Conservation (phyloP, 225 moss, liverwort and hornwort species). For the Pseudisothecium myosuroides region DNA sequence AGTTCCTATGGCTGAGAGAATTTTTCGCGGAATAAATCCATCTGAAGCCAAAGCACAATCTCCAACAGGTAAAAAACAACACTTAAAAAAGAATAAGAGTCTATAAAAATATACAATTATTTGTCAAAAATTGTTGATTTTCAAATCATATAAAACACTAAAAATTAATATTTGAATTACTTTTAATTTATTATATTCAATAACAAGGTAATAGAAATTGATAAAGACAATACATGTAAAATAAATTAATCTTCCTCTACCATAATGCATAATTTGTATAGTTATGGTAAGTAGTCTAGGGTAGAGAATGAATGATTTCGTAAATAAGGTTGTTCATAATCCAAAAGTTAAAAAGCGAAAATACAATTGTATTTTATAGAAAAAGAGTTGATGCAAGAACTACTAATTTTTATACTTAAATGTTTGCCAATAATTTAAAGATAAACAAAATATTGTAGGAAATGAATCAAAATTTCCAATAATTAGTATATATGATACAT, state of each 20-base stretch:
- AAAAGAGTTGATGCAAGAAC: background rate
- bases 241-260: background rate
- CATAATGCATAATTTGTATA: no score
- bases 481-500: constrained; percentile 62
- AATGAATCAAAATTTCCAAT: constrained; percentile 52
- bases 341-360: accelerated
- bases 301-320: background rate
- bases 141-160: no score
- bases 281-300: accelerated
- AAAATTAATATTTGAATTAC: background rate
- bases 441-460: background rate
- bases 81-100: background rate
- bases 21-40: background rate
- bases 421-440: background rate
- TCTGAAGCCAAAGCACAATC: background rate
- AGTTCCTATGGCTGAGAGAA: background rate
- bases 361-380: accelerated
- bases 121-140: background rate
- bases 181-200: background rate
- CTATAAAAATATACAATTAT: background rate
- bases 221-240: no score
- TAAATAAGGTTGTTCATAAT: background rate
- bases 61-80: background rate
- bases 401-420: no score
- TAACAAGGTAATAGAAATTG: accelerated